Conservation (phyloP, 2,329 filamentous ascomycete species). For the Fusarium pseudonygamai region DNA sequence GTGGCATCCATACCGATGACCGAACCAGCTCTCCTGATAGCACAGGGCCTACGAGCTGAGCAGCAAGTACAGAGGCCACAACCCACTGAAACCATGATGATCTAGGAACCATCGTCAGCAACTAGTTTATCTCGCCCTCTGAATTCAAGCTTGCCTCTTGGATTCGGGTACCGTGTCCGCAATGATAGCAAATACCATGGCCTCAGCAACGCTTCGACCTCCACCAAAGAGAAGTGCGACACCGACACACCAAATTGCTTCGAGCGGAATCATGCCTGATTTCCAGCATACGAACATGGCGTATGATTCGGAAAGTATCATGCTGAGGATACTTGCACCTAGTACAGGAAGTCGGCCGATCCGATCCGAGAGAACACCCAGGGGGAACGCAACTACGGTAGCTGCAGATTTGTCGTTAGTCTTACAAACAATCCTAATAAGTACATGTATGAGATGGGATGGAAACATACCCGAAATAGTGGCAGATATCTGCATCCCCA, state of each 20-base stretch:
- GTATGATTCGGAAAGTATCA: constrained; percentile 38
- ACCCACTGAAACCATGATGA: constrained; percentile 41
- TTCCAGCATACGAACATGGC: constrained; percentile 33
- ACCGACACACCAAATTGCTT: constrained; percentile 40
- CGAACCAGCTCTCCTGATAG: constrained; percentile 29
- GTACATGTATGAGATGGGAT: neutral
- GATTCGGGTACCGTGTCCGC: constrained; percentile 28
- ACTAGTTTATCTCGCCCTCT: neutral
- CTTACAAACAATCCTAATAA: neutral
- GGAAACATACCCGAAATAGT: constrained; percentile 28
- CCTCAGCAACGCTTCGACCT: constrained; percentile 39
- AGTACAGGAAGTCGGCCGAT: constrained; percentile 41
- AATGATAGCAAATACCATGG: constrained; percentile 43
- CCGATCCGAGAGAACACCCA: constrained; percentile 38
- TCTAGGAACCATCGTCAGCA: constrained; percentile 6
- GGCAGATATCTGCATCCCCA: constrained; percentile 34
- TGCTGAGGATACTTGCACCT: constrained; percentile 34
- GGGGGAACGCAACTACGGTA: constrained; percentile 34
- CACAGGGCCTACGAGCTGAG: constrained; percentile 33
- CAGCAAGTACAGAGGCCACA: constrained; percentile 34
- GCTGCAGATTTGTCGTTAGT: constrained; percentile 19
- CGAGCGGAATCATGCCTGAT: constrained; percentile 30
- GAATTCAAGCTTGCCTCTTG: constrained; percentile 21
- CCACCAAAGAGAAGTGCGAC: constrained; percentile 39
- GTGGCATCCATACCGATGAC: constrained; percentile 31